Evolutionary conservation across 1,139 yeast species (phyloP), one percentile per base, ranked within the genome.

Genomic region (Yamadazyma oceani): DNA sequence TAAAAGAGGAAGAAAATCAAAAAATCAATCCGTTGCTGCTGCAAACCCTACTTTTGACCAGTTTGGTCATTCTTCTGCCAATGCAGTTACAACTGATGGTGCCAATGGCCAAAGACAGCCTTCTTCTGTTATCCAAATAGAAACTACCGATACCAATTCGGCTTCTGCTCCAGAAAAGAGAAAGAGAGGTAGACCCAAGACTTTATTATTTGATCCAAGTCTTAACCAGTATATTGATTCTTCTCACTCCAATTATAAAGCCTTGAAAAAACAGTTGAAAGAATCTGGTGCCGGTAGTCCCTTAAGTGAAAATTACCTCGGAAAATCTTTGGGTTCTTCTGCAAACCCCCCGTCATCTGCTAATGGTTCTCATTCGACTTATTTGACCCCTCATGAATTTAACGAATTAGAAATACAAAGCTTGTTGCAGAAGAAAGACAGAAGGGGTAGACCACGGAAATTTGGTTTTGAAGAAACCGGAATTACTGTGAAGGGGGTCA

Each of bases 381-480:
- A 22, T 23, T 31, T 32, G 16, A 34, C 32, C 4, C 31, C 42
- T 12, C 45, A 44, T 23, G 56, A 57, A 15, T 58, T 66, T 35
- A 64, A 60, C 34, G 69, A 66, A 28, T 62, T 57, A 15, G 73
- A 69, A 14, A 70, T 70, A 21, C 60, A 64, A 42, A 61, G 64
- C 39, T 56, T 71, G 33, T 53, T 71, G 27, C 58, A 60, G 41
- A 69, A 61, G 53, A 71, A 71, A 42, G 77, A 71, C 43, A 62
- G 60, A 41, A 53, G 77, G 39, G 80, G 80, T 11, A 58, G 80
- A 46, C 80, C 80, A 4, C 58, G 80, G 45, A 75, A 75, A 48
- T 71, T 72, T 43, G 75, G 78, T 0, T 57, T 69, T 10, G 78
- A 70, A 41, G 70, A 70, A 43, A 68, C 75, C n/a, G 77, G 77